phyloP scores from a whole-genome alignment of 352 stramenopile genomes.

The Phytophthora vignae region DNA sequence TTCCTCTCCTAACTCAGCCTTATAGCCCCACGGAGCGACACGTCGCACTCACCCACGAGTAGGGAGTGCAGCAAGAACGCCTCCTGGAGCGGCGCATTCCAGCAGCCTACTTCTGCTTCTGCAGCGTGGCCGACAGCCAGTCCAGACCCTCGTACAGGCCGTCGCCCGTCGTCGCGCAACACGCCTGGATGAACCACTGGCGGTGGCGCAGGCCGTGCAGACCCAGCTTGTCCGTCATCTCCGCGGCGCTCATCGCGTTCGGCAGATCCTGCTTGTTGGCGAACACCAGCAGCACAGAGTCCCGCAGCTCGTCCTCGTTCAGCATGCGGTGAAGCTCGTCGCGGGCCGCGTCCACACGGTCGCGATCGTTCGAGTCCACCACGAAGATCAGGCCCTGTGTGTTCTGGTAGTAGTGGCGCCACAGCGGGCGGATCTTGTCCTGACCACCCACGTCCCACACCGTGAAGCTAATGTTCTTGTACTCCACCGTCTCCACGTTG shows the following conservation, averaged over 20 bases:
- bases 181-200: constrained; percentile 99
- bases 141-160: constrained; percentile 99
- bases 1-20: constrained; percentile 35
- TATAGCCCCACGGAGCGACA: constrained; percentile 11
- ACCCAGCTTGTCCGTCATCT: constrained; percentile 99
- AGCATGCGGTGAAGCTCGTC: constrained; percentile 99
- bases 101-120: constrained; percentile 80
- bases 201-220: constrained; percentile 96
- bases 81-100: constrained; percentile 2
- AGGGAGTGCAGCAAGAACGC: constrained; percentile 17
- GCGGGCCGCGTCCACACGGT: constrained; percentile 97
- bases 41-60: constrained; percentile 17
- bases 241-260: constrained; percentile 94
- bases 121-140: constrained; percentile 94
- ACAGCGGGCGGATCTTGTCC: constrained; percentile 98
- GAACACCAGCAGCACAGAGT: constrained; percentile 98
- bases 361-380: constrained; percentile 98
- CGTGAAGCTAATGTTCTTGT: constrained; percentile 99
- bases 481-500: constrained; percentile 99
- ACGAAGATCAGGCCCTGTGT: constrained; percentile 99
- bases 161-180: constrained; percentile 98
- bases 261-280: constrained; percentile 99
- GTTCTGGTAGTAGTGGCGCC: constrained; percentile 99
- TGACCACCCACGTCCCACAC: constrained; percentile 99
- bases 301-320: constrained; percentile 98